phyloP scores from a whole-genome alignment of 78 protist species.

The Anaeramoeba ignava region DNA sequence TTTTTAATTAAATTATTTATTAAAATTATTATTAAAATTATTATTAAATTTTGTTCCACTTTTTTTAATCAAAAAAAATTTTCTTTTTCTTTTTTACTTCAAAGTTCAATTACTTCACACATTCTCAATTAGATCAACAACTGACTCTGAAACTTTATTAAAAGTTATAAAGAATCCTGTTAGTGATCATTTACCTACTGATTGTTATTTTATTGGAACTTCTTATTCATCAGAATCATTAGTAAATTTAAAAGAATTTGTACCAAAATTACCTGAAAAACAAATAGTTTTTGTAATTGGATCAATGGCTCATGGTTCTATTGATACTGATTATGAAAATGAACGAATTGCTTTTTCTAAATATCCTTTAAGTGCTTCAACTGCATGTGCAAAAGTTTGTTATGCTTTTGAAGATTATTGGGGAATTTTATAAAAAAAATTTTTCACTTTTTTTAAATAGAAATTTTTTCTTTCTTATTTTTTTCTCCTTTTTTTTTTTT shows the following conservation, averaged over 20 bases:
- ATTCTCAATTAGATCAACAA: constrained; percentile 70
- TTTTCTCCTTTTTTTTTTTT: too few relatives aligned
- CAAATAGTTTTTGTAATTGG: background rate
- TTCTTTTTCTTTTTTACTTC: too few relatives aligned
- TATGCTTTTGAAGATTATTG: background rate
- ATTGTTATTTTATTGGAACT: constrained; percentile 22
- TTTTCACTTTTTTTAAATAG: background rate
- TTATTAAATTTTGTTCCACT: too few relatives aligned
- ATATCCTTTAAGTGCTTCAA: background rate
- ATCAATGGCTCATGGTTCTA: background rate
- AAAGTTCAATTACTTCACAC: constrained; percentile 86
- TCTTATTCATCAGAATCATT: background rate
- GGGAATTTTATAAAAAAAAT: background rate
- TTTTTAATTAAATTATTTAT: too few relatives aligned
- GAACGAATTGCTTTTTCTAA: background rate
- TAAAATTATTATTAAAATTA: too few relatives aligned
- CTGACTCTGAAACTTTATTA: constrained; percentile 71
- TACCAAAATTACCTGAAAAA: background rate
- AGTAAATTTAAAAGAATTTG: background rate
- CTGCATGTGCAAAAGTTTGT: background rate
- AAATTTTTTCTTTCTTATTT: too few relatives aligned
- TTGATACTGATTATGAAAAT: background rate
- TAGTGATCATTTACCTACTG: constrained; percentile 66
- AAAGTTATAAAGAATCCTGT: constrained; percentile 88
- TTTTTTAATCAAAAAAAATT: too few relatives aligned